Evolutionary conservation across 2,329 filamentous ascomycete genomes (phyloP).

Genomic region (Colletotrichum sp.): DNA sequence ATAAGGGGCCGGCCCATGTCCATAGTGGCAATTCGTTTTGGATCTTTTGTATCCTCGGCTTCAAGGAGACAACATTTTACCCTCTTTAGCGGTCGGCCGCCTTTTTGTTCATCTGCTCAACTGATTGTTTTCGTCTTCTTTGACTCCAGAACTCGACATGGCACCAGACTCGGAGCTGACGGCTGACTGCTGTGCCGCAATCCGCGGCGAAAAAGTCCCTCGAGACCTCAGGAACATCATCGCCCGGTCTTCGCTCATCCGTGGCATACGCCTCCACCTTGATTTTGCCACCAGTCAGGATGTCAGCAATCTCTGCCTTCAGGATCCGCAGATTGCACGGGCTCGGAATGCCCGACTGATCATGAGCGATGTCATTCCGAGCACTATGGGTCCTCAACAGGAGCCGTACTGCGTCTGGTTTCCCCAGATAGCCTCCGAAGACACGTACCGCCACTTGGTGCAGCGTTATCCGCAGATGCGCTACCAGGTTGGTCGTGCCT

Average conservation of each 20-base stretch:
- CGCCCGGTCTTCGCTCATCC: neutral
- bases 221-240: neutral
- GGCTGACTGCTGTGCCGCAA: neutral
- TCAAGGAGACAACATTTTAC: neutral
- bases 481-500: conserved; percentile 42
- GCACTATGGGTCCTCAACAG: conserved; percentile 22
- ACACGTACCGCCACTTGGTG: conserved; percentile 34
- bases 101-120: neutral
- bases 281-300: neutral
- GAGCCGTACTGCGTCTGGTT: conserved; percentile 34
- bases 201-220: neutral
- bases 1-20: neutral
- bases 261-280: neutral
- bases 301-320: neutral
- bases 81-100: neutral
- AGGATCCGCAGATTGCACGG: neutral
- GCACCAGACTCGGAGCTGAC: neutral
- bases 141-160: neutral
- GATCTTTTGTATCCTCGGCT: neutral
- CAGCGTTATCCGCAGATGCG: conserved; percentile 35
- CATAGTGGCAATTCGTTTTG: neutral
- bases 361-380: conserved; percentile 35
- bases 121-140: neutral
- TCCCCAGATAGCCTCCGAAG: neutral
- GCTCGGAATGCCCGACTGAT: conserved; percentile 20